These are phyloP conservation scores for Pulveroboletus sp. DNA, from an alignment of 768 basidiomycete genomes.

Conservation along the genomic window DNA sequence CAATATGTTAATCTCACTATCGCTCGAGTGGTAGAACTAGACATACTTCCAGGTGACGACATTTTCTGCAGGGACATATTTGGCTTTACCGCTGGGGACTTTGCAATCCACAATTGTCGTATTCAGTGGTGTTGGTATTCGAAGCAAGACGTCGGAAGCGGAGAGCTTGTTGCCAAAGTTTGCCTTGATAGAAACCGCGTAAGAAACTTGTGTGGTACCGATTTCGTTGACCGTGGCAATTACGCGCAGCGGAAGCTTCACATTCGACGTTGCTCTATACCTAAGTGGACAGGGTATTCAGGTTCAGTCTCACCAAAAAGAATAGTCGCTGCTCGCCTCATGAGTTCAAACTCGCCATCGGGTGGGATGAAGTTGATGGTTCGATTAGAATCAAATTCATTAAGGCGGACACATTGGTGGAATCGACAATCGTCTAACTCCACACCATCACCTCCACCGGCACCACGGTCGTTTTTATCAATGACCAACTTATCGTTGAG, in stretches of 20 bases:
- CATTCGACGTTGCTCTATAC: conserved; percentile 93
- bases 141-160: conserved; percentile 86
- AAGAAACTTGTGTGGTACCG: conserved; percentile 88
- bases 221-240: conserved; percentile 92
- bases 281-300: conserved; percentile 36
- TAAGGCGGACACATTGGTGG: conserved; percentile 95
- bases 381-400: conserved; percentile 89
- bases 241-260: conserved; percentile 88
- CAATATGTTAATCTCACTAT: conserved; percentile 1
- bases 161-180: conserved; percentile 90
- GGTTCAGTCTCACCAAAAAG: background rate
- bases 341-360: conserved; percentile 97
- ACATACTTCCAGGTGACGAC: conserved; percentile 97
- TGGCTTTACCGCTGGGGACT: conserved; percentile 89
- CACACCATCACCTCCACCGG: conserved; percentile 63
- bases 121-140: conserved; percentile 95
- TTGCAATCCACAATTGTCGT: conserved; percentile 92
- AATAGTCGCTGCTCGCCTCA: conserved; percentile 57
- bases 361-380: conserved; percentile 98
- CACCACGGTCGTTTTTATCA: conserved; percentile 66
- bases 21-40: background rate
- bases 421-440: conserved; percentile 98
- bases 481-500: conserved; percentile 98
- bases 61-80: conserved; percentile 95
- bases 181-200: conserved; percentile 81